Base-by-base conservation (phyloP, 257 asterid species). In the Agastache rugosa region DNA sequence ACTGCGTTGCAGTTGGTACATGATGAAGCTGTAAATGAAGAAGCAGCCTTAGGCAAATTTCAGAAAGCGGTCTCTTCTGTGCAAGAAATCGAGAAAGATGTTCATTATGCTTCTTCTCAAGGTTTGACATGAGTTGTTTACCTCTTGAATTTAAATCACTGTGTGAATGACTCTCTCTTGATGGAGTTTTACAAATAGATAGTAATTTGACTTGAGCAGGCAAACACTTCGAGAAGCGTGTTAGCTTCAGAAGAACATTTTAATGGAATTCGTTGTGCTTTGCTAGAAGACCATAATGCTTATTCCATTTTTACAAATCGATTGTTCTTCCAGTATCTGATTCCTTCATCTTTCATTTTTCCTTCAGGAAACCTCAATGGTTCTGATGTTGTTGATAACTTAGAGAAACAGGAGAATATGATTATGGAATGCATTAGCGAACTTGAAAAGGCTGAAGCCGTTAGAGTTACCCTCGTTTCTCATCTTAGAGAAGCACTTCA, bases 401-500 rank as follows among this genome's bases (percentile, higher is more conserved):
- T 95, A 74, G 90, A 85, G 78, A 90, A 84, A 73, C 93, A 90
- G 82, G 98, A 95, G 83, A 83, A 73, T 51, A 41, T 67, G 20
- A 87, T 95, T 76, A 83, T 83, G 77, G 81, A 87, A 77, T 85
- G 96, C 80, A 79, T 90, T 71, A 72, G 66, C 65, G 85, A 92
- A 80, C 91, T 95, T 73, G 94, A 88, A 84, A 89, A 87, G 78
- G 83, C 87, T 80, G 98, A 87, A 83, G 84, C 87, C 71, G 79
- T 77, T 45, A 87, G 97, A 82, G 82, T 61, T 79, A 79, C 88
- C 63, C 83, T 95, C 79, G 78, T 87, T 75, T 89, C 92, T 67
- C 91, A 82, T 78, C 98, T 95, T 70, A 84, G 77, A 69, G 96
- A 89, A 75, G 99, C 99, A 42, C 91, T 89, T 79, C 88, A 77